These are phyloP conservation scores for Trichocladium uniseriatum DNA, from an alignment of 495 filamentous ascomycete genomes.

Conservation along the genomic window DNA sequence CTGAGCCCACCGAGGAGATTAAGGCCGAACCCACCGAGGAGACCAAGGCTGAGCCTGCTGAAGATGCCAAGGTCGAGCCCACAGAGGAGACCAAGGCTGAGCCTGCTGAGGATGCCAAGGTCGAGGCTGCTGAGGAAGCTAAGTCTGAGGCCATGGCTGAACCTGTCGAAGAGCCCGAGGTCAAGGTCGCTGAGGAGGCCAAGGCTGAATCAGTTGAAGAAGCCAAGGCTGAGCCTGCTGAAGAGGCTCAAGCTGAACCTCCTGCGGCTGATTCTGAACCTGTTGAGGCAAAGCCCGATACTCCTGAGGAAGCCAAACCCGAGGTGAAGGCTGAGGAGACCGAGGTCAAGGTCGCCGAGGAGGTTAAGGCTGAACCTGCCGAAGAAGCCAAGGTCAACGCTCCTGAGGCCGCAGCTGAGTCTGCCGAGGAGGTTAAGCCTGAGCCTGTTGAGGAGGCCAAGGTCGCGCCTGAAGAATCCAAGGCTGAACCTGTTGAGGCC, in stretches of 20 bases:
- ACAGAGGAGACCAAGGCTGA: background rate
- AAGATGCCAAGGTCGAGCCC: background rate
- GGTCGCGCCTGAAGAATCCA: background rate
- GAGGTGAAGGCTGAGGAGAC: slow-evolving; percentile 3
- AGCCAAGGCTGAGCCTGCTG: slow-evolving; percentile 4
- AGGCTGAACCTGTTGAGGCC: background rate
- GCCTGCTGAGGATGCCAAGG: slow-evolving; percentile 7
- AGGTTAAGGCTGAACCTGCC: slow-evolving; percentile 8
- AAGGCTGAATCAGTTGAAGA: slow-evolving; percentile 8
- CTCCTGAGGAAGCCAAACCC: background rate
- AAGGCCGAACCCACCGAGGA: slow-evolving; percentile 10
- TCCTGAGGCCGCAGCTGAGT: background rate
- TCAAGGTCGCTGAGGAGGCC: slow-evolving; percentile 3
- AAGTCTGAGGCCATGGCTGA: slow-evolving; percentile 10
- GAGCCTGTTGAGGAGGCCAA: slow-evolving; percentile 10
- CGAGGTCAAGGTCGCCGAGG: background rate
- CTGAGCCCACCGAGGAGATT: background rate
- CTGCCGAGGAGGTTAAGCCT: slow-evolving; percentile 7
- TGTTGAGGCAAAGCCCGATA: background rate
- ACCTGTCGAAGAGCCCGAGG: too few species aligned
- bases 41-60: background rate
- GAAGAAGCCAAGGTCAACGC: too few species aligned
- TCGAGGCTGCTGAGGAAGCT: background rate
- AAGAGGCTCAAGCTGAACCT: slow-evolving; percentile 9
- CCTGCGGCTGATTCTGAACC: slow-evolving; percentile 3